Evolutionary conservation across 768 basidiomycete species (phyloP).

Genomic region (Mycena kentingensis): DNA sequence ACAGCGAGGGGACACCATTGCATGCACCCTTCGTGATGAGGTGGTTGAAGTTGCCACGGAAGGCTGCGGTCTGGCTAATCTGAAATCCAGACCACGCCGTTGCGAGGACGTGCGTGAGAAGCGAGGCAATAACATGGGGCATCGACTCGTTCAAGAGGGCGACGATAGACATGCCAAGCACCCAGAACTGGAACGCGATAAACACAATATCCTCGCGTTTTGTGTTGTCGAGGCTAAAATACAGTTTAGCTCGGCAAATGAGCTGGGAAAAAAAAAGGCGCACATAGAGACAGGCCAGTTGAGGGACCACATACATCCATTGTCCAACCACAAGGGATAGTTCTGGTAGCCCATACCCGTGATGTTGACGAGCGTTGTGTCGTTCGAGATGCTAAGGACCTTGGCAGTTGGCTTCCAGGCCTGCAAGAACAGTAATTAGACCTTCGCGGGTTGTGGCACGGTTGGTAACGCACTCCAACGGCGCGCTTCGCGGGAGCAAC

Average conservation of each 20-base stretch:
- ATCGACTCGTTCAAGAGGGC: conserved; percentile 77
- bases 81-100: conserved; percentile 76
- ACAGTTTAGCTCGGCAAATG: not conserved
- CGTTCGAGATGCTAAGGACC: conserved; percentile 22
- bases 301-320: conserved; percentile 58
- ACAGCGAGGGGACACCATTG: conserved; percentile 46
- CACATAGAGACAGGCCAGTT: conserved; percentile 74
- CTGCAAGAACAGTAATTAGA: too few species aligned
- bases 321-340: conserved; percentile 41
- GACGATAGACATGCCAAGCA: conserved; percentile 74
- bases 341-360: conserved; percentile 37
- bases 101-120: conserved; percentile 71
- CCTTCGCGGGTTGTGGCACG: too few species aligned
- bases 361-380: conserved; percentile 29
- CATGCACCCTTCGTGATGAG: conserved; percentile 71
- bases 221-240: conserved; percentile 62
- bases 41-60: conserved; percentile 55
- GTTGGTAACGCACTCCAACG: not conserved
- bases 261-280: conserved; percentile 27
- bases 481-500: not conserved
- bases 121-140: conserved; percentile 74
- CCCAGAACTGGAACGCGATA: conserved; percentile 80
- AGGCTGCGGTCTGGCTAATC: conserved; percentile 58
- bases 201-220: conserved; percentile 79
- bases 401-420: conserved; percentile 13